Evolutionary conservation across 2,329 filamentous ascomycete species (phyloP), one percentile per base, ranked within the genome.

Genomic region (Fusarium sp.): DNA sequence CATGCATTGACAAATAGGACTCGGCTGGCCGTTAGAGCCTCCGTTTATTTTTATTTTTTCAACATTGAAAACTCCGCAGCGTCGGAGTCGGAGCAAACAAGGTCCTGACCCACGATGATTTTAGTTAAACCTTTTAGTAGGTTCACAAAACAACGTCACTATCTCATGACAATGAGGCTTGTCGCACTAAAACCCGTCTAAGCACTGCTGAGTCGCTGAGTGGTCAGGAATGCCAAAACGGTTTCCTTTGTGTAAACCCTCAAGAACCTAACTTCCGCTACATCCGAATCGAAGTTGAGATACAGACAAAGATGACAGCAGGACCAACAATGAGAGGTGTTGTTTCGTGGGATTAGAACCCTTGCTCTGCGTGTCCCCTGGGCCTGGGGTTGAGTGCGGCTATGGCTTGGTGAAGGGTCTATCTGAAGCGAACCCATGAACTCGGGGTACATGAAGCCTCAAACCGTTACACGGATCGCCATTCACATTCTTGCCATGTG

Each of bases 161-260:
- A 37, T 41, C 62, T 40, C 55, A 70, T 60, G 62, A 57, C 42
- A 59, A 72, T 60, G 63, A 42, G 70, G 50, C 66, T 69, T 58
- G 51, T 47, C 36, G 46, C 43, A 60, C 20, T 55, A 54, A 52
- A 48, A 35, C 18, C 31, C 37, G 52, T 47, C 41, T 58, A 50
- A 53, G 42, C 23, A 40, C 39, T 66, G 57, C 52, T 27, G 48
- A 47, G 42, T 55, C 31, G 42, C 54, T 56, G 41, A 63, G 48
- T 66, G 49, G 43, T 29, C 23, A 18, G 27, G 37, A 35, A 62
- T 35, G 58, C 50, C 51, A 47, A 43, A 67, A 57, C 59, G 47
- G 57, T 55, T 57, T 69, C 46, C 35, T 39, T 40, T 57, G 41
- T 37, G 42, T 49, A 48, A 61, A 62, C 29, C 33, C 46, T 35